Evolutionary conservation across 805 yeast species (phyloP), one percentile per base, ranked within the genome.

Genomic region (Cephaloascus fragrans): DNA sequence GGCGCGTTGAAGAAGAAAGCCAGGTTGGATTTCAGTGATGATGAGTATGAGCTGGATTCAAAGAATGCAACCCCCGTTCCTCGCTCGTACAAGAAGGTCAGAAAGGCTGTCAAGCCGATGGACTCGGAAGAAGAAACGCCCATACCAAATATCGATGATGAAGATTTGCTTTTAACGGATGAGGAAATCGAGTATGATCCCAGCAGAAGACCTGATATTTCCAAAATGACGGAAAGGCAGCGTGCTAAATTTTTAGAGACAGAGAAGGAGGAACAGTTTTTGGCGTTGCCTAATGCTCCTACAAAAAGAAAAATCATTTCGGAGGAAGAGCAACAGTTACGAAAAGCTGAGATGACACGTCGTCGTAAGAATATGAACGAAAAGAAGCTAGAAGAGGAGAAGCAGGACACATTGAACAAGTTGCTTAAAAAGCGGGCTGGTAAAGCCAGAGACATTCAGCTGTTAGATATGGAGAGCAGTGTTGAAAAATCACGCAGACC

Each of bases 381-480:
- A 50, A 81, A 82, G 61, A 77, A 82, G 46, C 62, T 86, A 32
- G 97, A 89, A 52, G 96, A 86, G 56, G 97, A 93, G 58, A 93
- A 93, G 55, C 75, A 80, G 52, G 97, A 90, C 46, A 89, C 97
- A 0, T 69, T 90, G 46, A 90, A 90, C 56, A 86, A 85, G 56
- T 64, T 90, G 46, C 66, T 90, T 46, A 81, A 85, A 59, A 78
- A 89, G 57, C 72, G 96, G 45, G 96, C 96, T 1, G 77, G 76
- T 36, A 83, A 83, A 53, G 74, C 77, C 1, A 65, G 83, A 46
- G 73, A 63, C 34, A 53, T 49, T 3, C 57, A 53, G 23, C 34
- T 43, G 3, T 44, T 51, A 32, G 56, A 53, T 28, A 52, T 46
- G 18, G 68, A 62, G 19, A 59, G 55, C 6, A 44, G 41, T 4